phyloP scores from a whole-genome alignment of 164 flowering plant species.

The Buxus sempervirens region DNA sequence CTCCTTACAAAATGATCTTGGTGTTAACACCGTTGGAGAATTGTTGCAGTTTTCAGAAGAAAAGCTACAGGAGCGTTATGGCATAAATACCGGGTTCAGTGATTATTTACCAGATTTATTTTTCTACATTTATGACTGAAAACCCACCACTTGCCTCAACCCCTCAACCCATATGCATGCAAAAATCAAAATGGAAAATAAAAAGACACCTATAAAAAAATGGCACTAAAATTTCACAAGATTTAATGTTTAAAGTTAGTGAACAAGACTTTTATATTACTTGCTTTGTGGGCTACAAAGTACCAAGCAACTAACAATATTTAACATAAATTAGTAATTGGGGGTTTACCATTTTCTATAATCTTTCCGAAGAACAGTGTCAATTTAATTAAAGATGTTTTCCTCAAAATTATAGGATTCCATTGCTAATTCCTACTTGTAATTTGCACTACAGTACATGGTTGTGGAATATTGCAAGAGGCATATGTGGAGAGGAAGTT shows the following conservation, averaged over 20 bases:
- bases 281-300: neutral
- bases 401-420: neutral
- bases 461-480: constrained; percentile 97
- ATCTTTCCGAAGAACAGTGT: neutral
- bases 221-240: neutral
- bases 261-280: neutral
- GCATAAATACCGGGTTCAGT: constrained; percentile 83
- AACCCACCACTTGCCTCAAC: too few relatives aligned
- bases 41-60: constrained; percentile 76
- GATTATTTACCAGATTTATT: neutral
- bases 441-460: constrained; percentile 60
- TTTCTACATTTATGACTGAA: neutral
- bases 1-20: constrained; percentile 77
- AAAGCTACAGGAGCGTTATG: constrained; percentile 83
- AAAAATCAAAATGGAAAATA: too few relatives aligned
- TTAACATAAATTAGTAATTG: neutral
- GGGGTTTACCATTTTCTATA: neutral
- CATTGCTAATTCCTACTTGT: constrained; percentile 11
- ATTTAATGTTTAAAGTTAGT: neutral
- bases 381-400: too few relatives aligned
- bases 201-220: too few relatives aligned
- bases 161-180: too few relatives aligned
- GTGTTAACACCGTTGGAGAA: constrained; percentile 84
- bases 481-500: constrained; percentile 91
- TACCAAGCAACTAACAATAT: neutral